Evolutionary conservation across 2,329 filamentous ascomycete genomes (phyloP), one percentile per base, ranked within the genome.

Genomic region (Claviceps capensis): DNA sequence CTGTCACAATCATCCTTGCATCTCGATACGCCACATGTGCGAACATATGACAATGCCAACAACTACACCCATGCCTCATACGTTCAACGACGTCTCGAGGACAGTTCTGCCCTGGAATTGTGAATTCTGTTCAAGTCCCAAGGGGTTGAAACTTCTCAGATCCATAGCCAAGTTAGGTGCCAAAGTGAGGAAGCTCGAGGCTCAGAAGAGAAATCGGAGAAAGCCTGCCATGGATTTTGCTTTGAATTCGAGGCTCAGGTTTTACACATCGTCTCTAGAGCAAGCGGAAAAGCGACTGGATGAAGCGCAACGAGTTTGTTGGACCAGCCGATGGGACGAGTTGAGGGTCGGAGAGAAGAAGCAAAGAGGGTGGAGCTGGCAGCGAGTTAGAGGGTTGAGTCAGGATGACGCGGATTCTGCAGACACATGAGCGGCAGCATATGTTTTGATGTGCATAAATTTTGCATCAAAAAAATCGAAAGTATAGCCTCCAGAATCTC

Each of bases 1-100:
- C 5, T 59, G 57, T 26, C 55, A 56, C 36, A 30, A 49, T 7
- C 5, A 19, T 14, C 49, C 48, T 6, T 57, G 55, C 41, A 57
- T 56, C 36, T 3, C 53, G 11, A 40, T 62, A 22, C 57, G 44
- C 9, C 57, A 63, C 38, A 30, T 5, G 5, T 63, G 61, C 48
- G 54, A 54, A 49, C 58, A 59, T 23, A 6, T 54, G 17, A 43
- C 48, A 8, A 37, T 44, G 30, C 55, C 58, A n/a, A 45, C 19
- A 11, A 6, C 14, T 14, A 5, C 9, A 5, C 17, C 43, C 17
- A 55, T 54, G 5, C 0, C 9, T 5, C 23, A 11, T 7, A 16
- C 17, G 5, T 53, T 53, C 40, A 36, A 52, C 17, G 23, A 23
- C 16, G 11, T 14, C 1, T 38, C 46, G 14, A 11, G 16, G 16